These are phyloP conservation scores for Pestalotiopsis sp. DNA, from an alignment of 2,329 filamentous ascomycete species.

Conservation along the genomic window DNA sequence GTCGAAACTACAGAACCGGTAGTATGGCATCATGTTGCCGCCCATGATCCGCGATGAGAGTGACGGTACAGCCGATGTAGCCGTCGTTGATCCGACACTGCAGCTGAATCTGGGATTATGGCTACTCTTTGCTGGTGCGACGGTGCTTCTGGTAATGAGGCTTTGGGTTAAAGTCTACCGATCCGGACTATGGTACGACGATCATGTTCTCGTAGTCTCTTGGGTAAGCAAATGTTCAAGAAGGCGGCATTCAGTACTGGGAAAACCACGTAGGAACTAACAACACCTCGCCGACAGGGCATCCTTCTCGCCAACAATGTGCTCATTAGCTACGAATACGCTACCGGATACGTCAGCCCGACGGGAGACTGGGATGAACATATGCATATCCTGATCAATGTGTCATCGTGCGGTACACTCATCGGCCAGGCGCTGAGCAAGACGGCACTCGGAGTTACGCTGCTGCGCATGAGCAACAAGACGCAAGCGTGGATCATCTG, in stretches of 20 bases:
- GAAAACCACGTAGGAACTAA: background rate
- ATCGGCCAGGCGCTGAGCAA: slow-evolving; percentile 32
- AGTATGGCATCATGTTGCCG: slow-evolving; percentile 6
- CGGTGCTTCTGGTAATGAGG: background rate
- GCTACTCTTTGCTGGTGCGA: slow-evolving; percentile 1
- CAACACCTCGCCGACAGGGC: background rate
- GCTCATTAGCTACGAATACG: slow-evolving; percentile 15
- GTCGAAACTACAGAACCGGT: background rate
- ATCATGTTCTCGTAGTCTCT: background rate
- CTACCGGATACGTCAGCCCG: slow-evolving; percentile 15
- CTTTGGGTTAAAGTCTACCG: background rate
- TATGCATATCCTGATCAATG: slow-evolving; percentile 18
- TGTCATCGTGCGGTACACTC: slow-evolving; percentile 16
- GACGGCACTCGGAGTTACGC: slow-evolving; percentile 39
- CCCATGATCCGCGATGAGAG: background rate
- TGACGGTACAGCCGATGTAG: background rate
- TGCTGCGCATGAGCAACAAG: slow-evolving; percentile 33
- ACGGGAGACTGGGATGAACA: slow-evolving; percentile 17
- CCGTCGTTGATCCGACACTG: slow-evolving; percentile 1
- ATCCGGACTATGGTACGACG: slow-evolving; percentile 2
- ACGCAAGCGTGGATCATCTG: slow-evolving; percentile 31
- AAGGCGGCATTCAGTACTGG: background rate
- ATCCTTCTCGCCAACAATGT: slow-evolving; percentile 14
- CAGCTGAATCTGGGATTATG: slow-evolving; percentile 9
- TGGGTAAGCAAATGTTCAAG: background rate